Conservation (phyloP, 352 stramenopile genomes). For the Pythium folliculosum region DNA sequence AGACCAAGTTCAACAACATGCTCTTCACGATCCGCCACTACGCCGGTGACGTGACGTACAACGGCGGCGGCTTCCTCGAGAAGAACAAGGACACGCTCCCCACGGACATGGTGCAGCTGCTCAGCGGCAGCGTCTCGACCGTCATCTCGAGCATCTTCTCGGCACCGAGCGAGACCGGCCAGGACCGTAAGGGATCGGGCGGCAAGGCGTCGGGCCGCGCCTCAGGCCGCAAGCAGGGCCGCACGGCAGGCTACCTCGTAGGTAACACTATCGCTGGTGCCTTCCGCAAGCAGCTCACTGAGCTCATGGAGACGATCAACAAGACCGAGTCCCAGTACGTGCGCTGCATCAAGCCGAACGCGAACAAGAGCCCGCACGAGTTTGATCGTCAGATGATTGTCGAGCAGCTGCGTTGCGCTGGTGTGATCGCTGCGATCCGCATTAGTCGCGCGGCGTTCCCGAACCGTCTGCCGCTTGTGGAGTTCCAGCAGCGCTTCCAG, state of each 20-base stretch:
- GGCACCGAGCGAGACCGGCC: slow-evolving; percentile 22
- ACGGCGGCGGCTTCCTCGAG: slow-evolving; percentile 69
- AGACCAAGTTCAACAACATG: slow-evolving; percentile 84
- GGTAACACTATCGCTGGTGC: slow-evolving; percentile 79
- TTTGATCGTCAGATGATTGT: slow-evolving; percentile 90
- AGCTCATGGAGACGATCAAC: slow-evolving; percentile 88
- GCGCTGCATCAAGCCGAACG: slow-evolving; percentile 92
- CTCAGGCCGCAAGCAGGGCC: slow-evolving; percentile 34
- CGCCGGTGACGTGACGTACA: slow-evolving; percentile 82
- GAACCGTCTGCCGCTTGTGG: slow-evolving; percentile 90
- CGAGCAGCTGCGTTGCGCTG: slow-evolving; percentile 87
- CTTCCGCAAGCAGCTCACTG: slow-evolving; percentile 86
- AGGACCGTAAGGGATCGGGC: slow-evolving; percentile 26
- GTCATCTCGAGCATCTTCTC: slow-evolving; percentile 78
- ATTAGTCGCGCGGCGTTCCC: slow-evolving; percentile 88
- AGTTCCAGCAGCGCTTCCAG: slow-evolving; percentile 83
- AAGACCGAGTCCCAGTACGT: slow-evolving; percentile 89
- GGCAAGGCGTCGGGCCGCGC: slow-evolving; percentile 8
- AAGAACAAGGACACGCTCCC: slow-evolving; percentile 89
- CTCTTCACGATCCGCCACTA: slow-evolving; percentile 85
- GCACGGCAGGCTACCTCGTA: slow-evolving; percentile 79
- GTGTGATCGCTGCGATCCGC: slow-evolving; percentile 89
- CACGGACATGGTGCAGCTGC: slow-evolving; percentile 75
- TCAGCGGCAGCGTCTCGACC: slow-evolving; percentile 57
- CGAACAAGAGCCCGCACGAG: slow-evolving; percentile 78